phyloP scores from a whole-genome alignment of 768 basidiomycete species.

The Daedalea quercina region DNA sequence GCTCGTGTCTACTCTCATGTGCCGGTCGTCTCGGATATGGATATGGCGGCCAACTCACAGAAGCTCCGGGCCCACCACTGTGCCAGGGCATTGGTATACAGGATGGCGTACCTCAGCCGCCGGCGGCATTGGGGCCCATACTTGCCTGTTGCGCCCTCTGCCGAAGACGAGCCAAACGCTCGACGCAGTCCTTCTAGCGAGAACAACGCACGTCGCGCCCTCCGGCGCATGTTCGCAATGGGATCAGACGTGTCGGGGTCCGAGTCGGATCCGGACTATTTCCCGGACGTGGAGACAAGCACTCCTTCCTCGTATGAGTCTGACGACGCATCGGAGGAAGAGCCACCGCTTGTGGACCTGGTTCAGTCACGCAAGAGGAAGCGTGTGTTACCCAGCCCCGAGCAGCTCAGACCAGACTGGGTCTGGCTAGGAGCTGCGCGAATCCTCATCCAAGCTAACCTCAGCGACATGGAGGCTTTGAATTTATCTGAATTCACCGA shows the following conservation, averaged over 20 bases:
- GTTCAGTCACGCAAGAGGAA: background rate
- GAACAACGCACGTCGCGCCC: no score
- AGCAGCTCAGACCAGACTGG: conserved; percentile 18
- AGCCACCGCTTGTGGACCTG: background rate
- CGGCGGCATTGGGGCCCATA: conserved; percentile 19
- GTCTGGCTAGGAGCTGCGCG: conserved; percentile 14
- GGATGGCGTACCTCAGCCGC: conserved; percentile 14
- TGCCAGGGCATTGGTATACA: conserved; percentile 11
- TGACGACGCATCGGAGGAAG: background rate
- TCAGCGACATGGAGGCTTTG: background rate
- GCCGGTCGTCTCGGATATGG: background rate
- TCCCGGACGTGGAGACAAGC: background rate
- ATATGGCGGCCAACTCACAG: conserved; percentile 9
- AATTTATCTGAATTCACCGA: background rate
- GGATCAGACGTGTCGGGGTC: background rate
- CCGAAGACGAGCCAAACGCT: background rate
- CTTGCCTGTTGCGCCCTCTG: conserved; percentile 1
- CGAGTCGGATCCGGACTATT: background rate
- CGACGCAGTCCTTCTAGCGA: no score
- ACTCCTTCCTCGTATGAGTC: background rate
- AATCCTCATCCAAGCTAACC: conserved; percentile 3
- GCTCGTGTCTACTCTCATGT: background rate
- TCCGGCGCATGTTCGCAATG: no score
- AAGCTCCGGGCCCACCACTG: background rate
- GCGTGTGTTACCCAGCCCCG: conserved; percentile 2